Conservation (phyloP, 306 rosid species). For the Betula pendula region DNA sequence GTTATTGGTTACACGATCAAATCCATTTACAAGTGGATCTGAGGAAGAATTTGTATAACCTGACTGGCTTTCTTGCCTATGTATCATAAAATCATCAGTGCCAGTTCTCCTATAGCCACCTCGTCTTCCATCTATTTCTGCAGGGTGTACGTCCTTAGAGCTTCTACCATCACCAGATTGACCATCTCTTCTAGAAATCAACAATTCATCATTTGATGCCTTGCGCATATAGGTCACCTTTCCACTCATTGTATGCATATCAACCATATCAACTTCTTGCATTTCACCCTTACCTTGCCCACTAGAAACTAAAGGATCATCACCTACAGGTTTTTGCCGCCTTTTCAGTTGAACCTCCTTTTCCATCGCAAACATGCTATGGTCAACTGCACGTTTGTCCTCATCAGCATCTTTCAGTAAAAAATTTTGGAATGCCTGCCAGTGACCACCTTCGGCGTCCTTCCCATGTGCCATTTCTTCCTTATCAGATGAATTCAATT, state of each 20-base stretch:
- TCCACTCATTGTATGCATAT: slow-evolving; percentile 56
- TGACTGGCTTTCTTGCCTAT: slow-evolving; percentile 47
- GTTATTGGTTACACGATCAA: slow-evolving; percentile 41
- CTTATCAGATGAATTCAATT: slow-evolving; percentile 40
- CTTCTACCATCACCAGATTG: slow-evolving; percentile 38
- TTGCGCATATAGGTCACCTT: slow-evolving; percentile 45
- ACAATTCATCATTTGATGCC: slow-evolving; percentile 52
- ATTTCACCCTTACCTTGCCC: slow-evolving; percentile 45
- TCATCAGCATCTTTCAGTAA: slow-evolving; percentile 88
- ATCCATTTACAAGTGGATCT: slow-evolving; percentile 54
- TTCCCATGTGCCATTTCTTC: slow-evolving; percentile 48
- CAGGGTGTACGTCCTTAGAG: slow-evolving; percentile 48
- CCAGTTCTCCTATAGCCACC: slow-evolving; percentile 51
- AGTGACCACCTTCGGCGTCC: slow-evolving; percentile 68
- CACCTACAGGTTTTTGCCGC: slow-evolving; percentile 41
- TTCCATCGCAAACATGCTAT: slow-evolving; percentile 58
- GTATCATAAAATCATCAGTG: slow-evolving; percentile 69
- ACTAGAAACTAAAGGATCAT: slow-evolving; percentile 70
- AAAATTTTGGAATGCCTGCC: slow-evolving; percentile 92
- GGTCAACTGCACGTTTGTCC: slow-evolving; percentile 60
- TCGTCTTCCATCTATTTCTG: slow-evolving; percentile 68
- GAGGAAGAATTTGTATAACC: slow-evolving; percentile 42
- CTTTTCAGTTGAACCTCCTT: slow-evolving; percentile 46
- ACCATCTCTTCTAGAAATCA: slow-evolving; percentile 47
- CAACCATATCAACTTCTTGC: slow-evolving; percentile 48